A percentile compares a stretch with the other conserved stretches of the same genome.
phyloP scores from a whole-genome alignment of 1,284 basidiomycete genomes.

The Tylopilus sp. region DNA sequence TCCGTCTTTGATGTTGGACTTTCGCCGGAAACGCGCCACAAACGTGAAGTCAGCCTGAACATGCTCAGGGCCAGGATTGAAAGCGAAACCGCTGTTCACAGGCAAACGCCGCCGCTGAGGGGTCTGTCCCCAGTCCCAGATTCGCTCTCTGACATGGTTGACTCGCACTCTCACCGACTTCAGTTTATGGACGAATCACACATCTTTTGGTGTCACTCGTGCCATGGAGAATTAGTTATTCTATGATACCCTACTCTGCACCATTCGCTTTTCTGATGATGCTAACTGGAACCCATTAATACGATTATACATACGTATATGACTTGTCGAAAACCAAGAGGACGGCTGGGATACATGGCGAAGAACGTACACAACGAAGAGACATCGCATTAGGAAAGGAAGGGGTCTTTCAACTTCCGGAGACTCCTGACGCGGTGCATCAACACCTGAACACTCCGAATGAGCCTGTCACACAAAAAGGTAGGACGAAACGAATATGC shows the following conservation, averaged over 20 bases:
- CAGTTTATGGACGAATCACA: constrained; percentile 81
- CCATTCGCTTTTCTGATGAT: neutral
- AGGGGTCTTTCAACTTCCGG: constrained; percentile 48
- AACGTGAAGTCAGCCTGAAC: constrained; percentile 78
- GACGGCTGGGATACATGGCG: constrained; percentile 2
- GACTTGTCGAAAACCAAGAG: constrained; percentile 5
- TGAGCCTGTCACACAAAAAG: constrained; percentile 5
- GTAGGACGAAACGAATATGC: constrained; percentile 21
- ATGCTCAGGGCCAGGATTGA: constrained; percentile 90
- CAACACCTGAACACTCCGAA: constrained; percentile 46
- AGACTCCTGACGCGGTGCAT: constrained; percentile 57
- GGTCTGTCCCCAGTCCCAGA: constrained; percentile 50
- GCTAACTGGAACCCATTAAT: constrained; percentile 25
- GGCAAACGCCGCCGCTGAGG: constrained; percentile 41
- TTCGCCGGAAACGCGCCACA: constrained; percentile 75
- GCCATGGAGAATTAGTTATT: constrained; percentile 74
- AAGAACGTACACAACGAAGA: neutral
- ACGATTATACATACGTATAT: constrained; percentile 20
- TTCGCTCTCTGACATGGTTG: constrained; percentile 11
- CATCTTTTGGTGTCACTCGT: constrained; percentile 81
- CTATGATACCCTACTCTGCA: constrained; percentile 41
- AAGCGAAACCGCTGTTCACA: constrained; percentile 53
- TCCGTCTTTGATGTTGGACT: constrained; percentile 63
- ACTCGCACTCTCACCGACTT: constrained; percentile 38
- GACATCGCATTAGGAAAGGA: constrained; percentile 26